phyloP scores from a whole-genome alignment of 1,284 basidiomycete species.

The Cryptococcus sp. region DNA sequence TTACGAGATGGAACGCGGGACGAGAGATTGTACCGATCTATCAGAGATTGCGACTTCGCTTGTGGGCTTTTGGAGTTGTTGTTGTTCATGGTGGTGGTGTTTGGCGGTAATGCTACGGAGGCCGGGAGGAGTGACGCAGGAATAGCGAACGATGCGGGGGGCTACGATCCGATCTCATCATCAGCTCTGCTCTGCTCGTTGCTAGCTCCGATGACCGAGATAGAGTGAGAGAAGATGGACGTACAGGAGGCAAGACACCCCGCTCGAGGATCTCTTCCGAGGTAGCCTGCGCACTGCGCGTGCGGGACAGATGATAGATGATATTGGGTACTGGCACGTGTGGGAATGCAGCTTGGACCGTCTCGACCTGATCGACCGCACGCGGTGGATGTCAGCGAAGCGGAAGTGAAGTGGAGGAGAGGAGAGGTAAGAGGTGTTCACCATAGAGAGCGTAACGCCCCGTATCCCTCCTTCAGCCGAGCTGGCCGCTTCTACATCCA shows the following conservation, averaged over 20 bases:
- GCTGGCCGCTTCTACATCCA: constrained; percentile 15
- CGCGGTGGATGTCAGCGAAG: neutral
- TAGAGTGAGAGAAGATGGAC: constrained; percentile 14
- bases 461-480: constrained; percentile 29
- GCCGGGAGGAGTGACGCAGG: constrained; percentile 34
- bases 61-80: constrained; percentile 11
- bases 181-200: neutral
- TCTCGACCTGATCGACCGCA: constrained; percentile 41
- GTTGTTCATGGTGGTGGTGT: constrained; percentile 6
- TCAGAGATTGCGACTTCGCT: constrained; percentile 27
- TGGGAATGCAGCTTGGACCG: constrained; percentile 51
- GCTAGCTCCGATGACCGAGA: neutral
- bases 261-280: constrained; percentile 51
- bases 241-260: constrained; percentile 45
- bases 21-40: constrained; percentile 42
- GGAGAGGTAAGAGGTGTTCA: constrained; percentile 14
- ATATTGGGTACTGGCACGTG: constrained; percentile 46
- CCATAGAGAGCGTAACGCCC: constrained; percentile 45
- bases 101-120: constrained; percentile 16
- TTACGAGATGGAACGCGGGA: constrained; percentile 23
- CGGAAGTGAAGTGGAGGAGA: neutral
- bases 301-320: constrained; percentile 50
- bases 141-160: constrained; percentile 33
- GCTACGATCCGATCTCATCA: constrained; percentile 16
- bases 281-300: constrained; percentile 48